Conservation (phyloP, 176 grass and related monocot species). For the Oryza glumipatula region DNA sequence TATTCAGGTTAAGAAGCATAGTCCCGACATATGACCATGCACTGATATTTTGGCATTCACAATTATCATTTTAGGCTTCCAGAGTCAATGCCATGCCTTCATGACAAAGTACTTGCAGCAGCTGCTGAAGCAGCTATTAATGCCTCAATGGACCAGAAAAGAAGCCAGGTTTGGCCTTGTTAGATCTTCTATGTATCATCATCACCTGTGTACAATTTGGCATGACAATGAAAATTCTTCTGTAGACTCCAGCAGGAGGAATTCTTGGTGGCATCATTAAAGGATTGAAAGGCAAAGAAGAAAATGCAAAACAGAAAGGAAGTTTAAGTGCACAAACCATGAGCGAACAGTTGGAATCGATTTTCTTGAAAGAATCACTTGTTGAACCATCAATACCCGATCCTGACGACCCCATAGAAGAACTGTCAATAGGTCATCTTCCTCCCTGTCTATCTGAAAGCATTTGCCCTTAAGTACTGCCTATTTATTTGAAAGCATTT, state of each 20-base stretch:
- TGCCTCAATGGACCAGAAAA: conserved; percentile 69
- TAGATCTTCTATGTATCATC: conserved; percentile 13
- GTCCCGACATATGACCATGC: not conserved
- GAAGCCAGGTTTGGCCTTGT: conserved; percentile 64
- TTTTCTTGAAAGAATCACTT: conserved; percentile 70
- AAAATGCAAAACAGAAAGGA: conserved; percentile 51
- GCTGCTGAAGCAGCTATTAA: conserved; percentile 79
- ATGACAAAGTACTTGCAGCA: conserved; percentile 91
- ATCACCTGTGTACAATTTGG: too few species aligned
- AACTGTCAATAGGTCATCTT: conserved; percentile 77
- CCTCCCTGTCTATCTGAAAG: conserved; percentile 47
- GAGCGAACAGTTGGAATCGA: conserved; percentile 60
- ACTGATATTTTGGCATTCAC: not conserved
- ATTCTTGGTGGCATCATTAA: conserved; percentile 83
- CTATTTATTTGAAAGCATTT: conserved; percentile 38
- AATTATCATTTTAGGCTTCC: conserved; percentile 68
- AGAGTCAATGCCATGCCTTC: conserved; percentile 86
- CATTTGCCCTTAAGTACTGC: conserved; percentile 19
- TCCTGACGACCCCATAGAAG: conserved; percentile 55
- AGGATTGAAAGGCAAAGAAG: conserved; percentile 84
- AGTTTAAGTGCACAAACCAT: conserved; percentile 36
- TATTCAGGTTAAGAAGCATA: conserved; percentile 7
- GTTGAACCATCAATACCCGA: conserved; percentile 40
- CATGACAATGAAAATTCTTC: too few species aligned
- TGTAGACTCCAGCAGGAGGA: conserved; percentile 52